Conservation (phyloP, 768 basidiomycete genomes). For the Tulasnella sp. region DNA sequence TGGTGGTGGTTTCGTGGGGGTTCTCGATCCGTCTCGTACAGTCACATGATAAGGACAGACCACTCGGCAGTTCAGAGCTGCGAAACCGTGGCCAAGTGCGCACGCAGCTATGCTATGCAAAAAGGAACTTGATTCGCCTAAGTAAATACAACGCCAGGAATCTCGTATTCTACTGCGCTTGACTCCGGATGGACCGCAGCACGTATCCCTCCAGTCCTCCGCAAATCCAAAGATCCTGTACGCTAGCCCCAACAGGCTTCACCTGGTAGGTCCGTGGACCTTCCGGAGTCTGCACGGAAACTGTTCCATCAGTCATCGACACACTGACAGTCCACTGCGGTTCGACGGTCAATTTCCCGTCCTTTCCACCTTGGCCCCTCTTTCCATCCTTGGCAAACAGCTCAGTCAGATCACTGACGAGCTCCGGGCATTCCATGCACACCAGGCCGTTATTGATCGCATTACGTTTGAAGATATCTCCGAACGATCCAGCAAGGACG, state of each 20-base stretch:
- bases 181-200: slow-evolving; percentile 40
- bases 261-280: slow-evolving; percentile 51
- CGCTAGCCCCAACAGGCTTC: slow-evolving; percentile 79
- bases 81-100: not conserved
- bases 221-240: slow-evolving; percentile 96
- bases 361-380: slow-evolving; percentile 66
- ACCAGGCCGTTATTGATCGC: slow-evolving; percentile 98
- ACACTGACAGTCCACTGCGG: slow-evolving; percentile 57
- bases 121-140: not conserved
- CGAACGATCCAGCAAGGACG: slow-evolving; percentile 96
- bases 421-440: slow-evolving; percentile 85
- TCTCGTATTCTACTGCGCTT: not conserved
- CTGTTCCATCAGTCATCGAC: slow-evolving; percentile 60
- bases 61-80: not conserved
- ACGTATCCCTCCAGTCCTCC: slow-evolving; percentile 92
- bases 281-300: slow-evolving; percentile 45
- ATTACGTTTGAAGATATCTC: slow-evolving; percentile 98
- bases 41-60: not conserved
- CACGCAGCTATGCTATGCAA: not conserved
- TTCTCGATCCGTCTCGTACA: not conserved
- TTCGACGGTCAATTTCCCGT: slow-evolving; percentile 77
- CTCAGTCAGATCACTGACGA: slow-evolving; percentile 75
- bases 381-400: slow-evolving; percentile 63
- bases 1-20: not conserved
- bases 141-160: not conserved